Conservation (phyloP, 2,329 filamentous ascomycete genomes). For the Beauveria caledonica region DNA sequence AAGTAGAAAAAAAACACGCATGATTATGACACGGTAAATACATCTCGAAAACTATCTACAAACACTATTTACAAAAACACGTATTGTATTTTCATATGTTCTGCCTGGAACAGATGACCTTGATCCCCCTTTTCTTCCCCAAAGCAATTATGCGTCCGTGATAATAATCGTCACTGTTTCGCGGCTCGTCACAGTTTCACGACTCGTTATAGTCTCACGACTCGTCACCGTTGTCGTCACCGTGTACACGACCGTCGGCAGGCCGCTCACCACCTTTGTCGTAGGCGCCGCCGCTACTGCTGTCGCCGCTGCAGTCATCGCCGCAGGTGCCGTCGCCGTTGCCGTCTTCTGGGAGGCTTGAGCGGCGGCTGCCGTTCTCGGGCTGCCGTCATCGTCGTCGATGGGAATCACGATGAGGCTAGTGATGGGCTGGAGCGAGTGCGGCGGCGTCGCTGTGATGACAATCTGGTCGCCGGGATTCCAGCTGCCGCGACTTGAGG, state of each 20-base stretch:
- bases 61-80: not conserved
- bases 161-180: constrained; percentile 19
- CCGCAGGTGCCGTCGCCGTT: not conserved
- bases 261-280: constrained; percentile 20
- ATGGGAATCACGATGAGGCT: not conserved
- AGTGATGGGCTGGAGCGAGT: not conserved
- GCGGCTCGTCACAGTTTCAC: constrained; percentile 16
- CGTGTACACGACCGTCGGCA: constrained; percentile 29
- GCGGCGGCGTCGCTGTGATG: constrained; percentile 11
- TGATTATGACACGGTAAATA: not conserved
- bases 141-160: not conserved
- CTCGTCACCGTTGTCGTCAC: constrained; percentile 25
- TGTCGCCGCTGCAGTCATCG: not conserved
- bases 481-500: not conserved
- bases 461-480: constrained; percentile 9
- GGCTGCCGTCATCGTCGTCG: not conserved
- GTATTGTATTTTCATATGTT: not conserved
- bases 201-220: constrained; percentile 21
- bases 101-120: not conserved
- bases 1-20: not conserved
- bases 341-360: too few relatives aligned
- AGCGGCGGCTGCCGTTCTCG: not conserved
- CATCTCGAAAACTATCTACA: not conserved
- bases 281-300: constrained; percentile 10
- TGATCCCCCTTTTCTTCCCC: too few relatives aligned